Evolutionary conservation across 169 alveolate genomes (phyloP).

Genomic region (Cystoisospora suis): DNA sequence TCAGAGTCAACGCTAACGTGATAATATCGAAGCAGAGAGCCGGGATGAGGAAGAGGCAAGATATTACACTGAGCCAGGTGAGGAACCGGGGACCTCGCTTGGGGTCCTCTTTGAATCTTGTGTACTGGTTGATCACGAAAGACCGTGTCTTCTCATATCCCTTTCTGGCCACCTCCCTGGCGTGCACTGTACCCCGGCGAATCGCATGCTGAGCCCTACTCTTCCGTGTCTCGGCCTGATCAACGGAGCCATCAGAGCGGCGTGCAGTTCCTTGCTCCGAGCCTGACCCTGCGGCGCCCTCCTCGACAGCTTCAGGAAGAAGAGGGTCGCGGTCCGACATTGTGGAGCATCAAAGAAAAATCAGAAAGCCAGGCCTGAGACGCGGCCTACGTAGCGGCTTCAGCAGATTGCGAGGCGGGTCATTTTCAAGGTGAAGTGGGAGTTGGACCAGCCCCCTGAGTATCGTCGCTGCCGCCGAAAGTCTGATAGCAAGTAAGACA

Average conservation of each 20-base stretch:
- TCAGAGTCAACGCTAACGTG: conserved; percentile 45
- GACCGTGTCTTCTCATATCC: conserved; percentile 31
- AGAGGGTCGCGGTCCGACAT: conserved; percentile 10
- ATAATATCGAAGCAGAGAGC: conserved; percentile 29
- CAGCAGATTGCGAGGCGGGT: too few species aligned
- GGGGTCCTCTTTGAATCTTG: conserved; percentile 38
- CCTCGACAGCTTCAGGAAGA: conserved; percentile 7
- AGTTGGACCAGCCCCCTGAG: too few species aligned
- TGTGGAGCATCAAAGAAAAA: neutral
- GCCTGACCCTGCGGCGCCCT: neutral
- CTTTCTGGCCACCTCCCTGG: conserved; percentile 15
- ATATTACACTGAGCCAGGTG: conserved; percentile 29
- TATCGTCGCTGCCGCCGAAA: too few species aligned
- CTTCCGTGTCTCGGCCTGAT: neutral
- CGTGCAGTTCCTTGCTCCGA: neutral
- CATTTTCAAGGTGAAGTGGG: too few species aligned
- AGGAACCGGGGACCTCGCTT: conserved; percentile 40
- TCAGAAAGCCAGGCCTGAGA: too few species aligned
- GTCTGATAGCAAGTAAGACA: too few species aligned
- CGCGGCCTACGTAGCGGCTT: too few species aligned
- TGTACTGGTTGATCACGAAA: conserved; percentile 19
- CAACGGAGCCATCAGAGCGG: neutral
- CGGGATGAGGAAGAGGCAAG: conserved; percentile 42
- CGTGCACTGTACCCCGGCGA: conserved; percentile 22
- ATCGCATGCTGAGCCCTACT: conserved; percentile 16